Evolutionary conservation across 176 grass and related monocot genomes (phyloP), one percentile per base, ranked within the genome.

Genomic region (Zea luxurians): DNA sequence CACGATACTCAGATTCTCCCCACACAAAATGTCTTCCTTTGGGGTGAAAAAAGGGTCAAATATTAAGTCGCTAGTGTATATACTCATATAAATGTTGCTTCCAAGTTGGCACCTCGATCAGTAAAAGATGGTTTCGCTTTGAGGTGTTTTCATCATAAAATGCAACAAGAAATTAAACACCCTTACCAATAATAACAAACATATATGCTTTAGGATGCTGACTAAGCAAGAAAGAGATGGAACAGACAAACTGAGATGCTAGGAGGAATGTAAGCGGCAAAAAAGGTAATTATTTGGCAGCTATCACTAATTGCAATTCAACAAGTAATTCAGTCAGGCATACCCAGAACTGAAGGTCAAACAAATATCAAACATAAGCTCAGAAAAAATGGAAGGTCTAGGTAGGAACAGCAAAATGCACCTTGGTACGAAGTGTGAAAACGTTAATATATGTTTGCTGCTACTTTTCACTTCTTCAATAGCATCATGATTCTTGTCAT

Each of bases 381-480:
- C 75, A 16, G 20, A 40, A 12, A 49, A 49, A 67, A 8, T 52
- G 10, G 40, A 59, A 60, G 11, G 16, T 5, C 38, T 64, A 84
- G 45, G 37, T 74, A 76, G 62, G n/a, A 80, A 45, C 54, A 16
- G 37, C 17, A 53, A 71, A 72, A 84, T 27, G 82, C 48, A 93
- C 95, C 95, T 97, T 67, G 95, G 95, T 73, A 97, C 82, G 43
- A 97, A 97, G 75, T 97, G 95, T 80, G 95, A 97, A 89, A 97
- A 94, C 59, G 91, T 97, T 75, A 97, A 71, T 78, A 94, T 86
- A 10, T 92, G 79, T 78, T 70, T 92, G 76, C 89, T 92, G 64
- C 10, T 84, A 18, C 41, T 94, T 72, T 92, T 88, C 44, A 97
- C 89, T 83, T 92, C 91, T 82, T 97, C 81, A 54, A 92, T 88